Percentiles rank a stretch among this genome's conserved stretches.
These are phyloP conservation scores for Verticillium longisporum DNA, from an alignment of 2,329 filamentous ascomycete species.

Conservation along the genomic window DNA sequence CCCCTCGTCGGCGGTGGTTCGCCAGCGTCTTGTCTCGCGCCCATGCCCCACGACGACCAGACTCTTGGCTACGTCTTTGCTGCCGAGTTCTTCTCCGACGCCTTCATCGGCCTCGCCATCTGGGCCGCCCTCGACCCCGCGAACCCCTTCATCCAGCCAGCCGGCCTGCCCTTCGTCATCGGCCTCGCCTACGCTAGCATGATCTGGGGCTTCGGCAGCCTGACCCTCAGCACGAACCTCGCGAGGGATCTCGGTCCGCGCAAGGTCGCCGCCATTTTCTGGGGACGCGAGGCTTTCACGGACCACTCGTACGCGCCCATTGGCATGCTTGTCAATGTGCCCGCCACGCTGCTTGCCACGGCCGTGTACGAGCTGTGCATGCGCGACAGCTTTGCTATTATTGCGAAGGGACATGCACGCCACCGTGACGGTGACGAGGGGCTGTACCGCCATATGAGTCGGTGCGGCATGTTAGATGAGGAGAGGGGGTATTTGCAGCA, in stretches of 20 bases:
- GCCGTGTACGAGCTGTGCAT: constrained; percentile 48
- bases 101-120: constrained; percentile 49
- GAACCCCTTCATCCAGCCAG: constrained; percentile 47
- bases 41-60: constrained; percentile 40
- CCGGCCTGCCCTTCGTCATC: constrained; percentile 43
- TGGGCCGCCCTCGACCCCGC: constrained; percentile 51
- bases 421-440: constrained; percentile 46
- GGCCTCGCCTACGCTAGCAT: constrained; percentile 46
- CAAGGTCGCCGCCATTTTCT: constrained; percentile 51
- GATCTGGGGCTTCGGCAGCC: constrained; percentile 50
- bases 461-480: constrained; percentile 22
- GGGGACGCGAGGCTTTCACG: constrained; percentile 16
- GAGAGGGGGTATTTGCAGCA: constrained; percentile 3
- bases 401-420: constrained; percentile 39
- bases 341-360: constrained; percentile 48
- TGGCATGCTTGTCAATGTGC: constrained; percentile 47
- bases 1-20: constrained; percentile 31
- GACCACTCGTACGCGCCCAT: constrained; percentile 40
- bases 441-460: constrained; percentile 32
- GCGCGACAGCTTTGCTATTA: constrained; percentile 43
- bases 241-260: constrained; percentile 53
- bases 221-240: constrained; percentile 49
- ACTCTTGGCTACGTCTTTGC: constrained; percentile 51
- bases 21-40: constrained; percentile 47
- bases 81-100: constrained; percentile 52